These are phyloP conservation scores for Fusarium pininemorale DNA, from an alignment of 2,329 filamentous ascomycete genomes.

Conservation along the genomic window DNA sequence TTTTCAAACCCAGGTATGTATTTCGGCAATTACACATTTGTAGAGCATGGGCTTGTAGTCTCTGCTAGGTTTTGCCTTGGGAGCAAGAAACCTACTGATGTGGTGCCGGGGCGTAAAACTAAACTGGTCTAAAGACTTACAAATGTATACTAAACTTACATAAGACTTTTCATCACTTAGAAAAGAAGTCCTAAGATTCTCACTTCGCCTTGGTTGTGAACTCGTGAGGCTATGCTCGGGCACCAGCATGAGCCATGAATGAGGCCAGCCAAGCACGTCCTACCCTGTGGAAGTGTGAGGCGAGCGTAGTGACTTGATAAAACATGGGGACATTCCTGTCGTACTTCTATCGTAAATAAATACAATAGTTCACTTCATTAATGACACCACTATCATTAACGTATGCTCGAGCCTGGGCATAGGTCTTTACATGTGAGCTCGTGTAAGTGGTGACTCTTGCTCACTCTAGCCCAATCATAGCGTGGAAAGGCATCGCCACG, in stretches of 20 bases:
- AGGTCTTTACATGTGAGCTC: neutral
- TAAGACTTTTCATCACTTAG: neutral
- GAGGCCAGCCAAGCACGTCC: neutral
- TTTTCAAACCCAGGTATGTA: too few relatives aligned
- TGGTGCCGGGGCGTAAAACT: neutral
- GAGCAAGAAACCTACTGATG: neutral
- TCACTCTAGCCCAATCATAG: slow-evolving; percentile 1
- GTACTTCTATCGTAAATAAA: neutral
- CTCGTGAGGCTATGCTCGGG: neutral
- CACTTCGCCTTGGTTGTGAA: neutral
- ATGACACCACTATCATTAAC: neutral
- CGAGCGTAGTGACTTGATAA: neutral
- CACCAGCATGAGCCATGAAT: neutral
- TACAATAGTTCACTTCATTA: too few relatives aligned
- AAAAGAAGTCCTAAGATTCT: neutral
- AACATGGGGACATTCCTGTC: neutral
- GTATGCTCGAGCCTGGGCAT: neutral
- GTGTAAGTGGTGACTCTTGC: neutral
- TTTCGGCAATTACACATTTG: neutral
- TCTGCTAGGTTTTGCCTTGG: neutral
- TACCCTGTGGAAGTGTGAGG: slow-evolving; percentile 4
- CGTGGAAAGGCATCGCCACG: slow-evolving; percentile 12
- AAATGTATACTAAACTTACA: neutral
- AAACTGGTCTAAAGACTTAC: neutral
- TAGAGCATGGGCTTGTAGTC: neutral